A percentile compares a stretch with the other conserved stretches of the same genome.
phyloP scores from a whole-genome alignment of 2,329 filamentous ascomycete species.

The Aspergillus brasiliensis region DNA sequence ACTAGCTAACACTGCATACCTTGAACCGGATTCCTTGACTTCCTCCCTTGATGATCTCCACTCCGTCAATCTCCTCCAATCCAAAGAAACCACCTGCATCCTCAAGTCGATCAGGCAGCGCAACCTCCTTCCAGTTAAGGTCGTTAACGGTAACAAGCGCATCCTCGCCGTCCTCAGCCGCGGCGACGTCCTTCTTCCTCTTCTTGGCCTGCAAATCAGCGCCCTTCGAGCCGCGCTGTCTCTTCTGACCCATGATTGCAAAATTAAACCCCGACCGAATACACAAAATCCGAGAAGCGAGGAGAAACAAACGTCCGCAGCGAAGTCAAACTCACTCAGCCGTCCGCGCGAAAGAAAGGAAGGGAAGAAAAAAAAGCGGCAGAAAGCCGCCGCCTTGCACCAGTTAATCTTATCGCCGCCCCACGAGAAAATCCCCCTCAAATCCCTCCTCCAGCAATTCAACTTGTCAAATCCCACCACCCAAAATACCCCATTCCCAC shows the following conservation, averaged over 20 bases:
- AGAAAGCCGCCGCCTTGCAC: conserved; percentile 33
- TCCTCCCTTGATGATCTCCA: conserved; percentile 75
- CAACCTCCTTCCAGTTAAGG: conserved; percentile 65
- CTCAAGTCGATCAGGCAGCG: conserved; percentile 73
- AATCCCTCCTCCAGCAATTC: neutral
- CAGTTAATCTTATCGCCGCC: conserved; percentile 42
- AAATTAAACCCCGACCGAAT: neutral
- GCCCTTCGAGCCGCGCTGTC: conserved; percentile 36
- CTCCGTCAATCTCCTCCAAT: conserved; percentile 86
- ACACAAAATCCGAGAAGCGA: neutral
- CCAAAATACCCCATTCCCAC: conserved; percentile 5
- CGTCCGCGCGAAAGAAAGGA: conserved; percentile 4
- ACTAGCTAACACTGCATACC: conserved; percentile 27
- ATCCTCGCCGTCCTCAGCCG: conserved; percentile 22
- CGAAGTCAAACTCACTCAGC: neutral
- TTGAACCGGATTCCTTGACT: conserved; percentile 49
- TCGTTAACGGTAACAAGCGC: conserved; percentile 49
- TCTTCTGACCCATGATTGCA: conserved; percentile 39
- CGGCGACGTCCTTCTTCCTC: conserved; percentile 33
- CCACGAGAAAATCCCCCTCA: conserved; percentile 26
- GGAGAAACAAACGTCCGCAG: neutral
- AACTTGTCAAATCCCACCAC: neutral
- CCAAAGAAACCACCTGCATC: conserved; percentile 94
- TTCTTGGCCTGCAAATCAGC: conserved; percentile 36
- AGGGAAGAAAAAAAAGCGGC: conserved; percentile 38